Evolutionary conservation across 2,329 filamentous ascomycete genomes (phyloP).

Genomic region (Apiospora marii): DNA sequence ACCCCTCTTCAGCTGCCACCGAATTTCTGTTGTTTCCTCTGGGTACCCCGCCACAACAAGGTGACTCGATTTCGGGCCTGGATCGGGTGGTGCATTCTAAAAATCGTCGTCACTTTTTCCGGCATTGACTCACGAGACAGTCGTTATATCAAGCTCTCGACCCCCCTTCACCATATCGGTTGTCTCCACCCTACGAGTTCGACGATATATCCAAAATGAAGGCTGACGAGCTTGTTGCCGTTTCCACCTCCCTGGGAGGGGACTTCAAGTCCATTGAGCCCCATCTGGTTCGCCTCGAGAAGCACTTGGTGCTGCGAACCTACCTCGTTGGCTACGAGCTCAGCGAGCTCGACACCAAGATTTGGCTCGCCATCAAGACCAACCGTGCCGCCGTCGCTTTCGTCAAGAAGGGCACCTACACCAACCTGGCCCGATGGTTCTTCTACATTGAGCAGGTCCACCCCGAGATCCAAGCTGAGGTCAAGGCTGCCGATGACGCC

Average conservation of each 20-base stretch:
- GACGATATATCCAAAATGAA: constrained; percentile 55
- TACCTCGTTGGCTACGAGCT: constrained; percentile 85
- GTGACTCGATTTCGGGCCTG: constrained; percentile 22
- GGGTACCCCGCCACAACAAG: constrained; percentile 25
- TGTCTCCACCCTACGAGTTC: constrained; percentile 24
- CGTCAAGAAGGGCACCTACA: constrained; percentile 78
- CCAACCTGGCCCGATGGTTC: constrained; percentile 88
- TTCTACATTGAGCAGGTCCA: constrained; percentile 82
- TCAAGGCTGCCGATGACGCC: constrained; percentile 74
- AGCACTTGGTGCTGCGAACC: constrained; percentile 85
- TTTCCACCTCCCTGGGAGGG: constrained; percentile 59
- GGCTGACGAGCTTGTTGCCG: constrained; percentile 60
- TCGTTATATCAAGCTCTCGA: constrained; percentile 4
- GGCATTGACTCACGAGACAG: constrained; percentile 24
- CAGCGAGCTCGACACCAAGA: constrained; percentile 77
- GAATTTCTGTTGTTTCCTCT: neutral
- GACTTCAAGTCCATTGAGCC: constrained; percentile 87
- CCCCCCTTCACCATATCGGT: constrained; percentile 8
- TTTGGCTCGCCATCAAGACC: constrained; percentile 83
- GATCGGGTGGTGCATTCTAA: constrained; percentile 13
- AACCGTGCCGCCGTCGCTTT: constrained; percentile 87
- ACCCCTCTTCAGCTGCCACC: constrained; percentile 25
- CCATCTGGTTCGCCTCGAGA: constrained; percentile 79
- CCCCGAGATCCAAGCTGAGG: constrained; percentile 75
- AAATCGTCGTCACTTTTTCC: constrained; percentile 22